Percentiles rank a stretch among this genome's conserved stretches.
Conservation (phyloP, 1,284 basidiomycete genomes). For the Rhodotorula sp. region DNA sequence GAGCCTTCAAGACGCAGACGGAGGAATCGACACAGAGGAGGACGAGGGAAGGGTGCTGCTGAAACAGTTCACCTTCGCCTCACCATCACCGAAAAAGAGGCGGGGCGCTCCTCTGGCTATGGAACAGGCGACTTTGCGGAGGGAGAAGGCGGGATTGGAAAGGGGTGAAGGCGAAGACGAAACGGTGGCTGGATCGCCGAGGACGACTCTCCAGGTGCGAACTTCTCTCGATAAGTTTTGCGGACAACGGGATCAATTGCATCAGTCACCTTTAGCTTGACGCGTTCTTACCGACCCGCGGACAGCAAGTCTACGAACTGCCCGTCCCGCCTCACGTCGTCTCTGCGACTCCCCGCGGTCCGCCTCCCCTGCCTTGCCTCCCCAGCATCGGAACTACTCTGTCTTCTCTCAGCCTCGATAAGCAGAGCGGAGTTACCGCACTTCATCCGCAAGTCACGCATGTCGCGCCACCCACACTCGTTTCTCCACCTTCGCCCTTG, state of each 20-base stretch:
- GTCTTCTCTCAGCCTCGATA: neutral
- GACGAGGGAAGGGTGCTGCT: neutral
- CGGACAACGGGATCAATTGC: too few species aligned
- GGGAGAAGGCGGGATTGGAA: neutral
- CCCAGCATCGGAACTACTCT: neutral
- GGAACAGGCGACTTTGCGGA: too few species aligned
- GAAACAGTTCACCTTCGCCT: neutral
- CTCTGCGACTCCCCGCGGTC: neutral
- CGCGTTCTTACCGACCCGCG: too few species aligned
- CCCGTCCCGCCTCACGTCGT: neutral
- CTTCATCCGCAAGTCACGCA: neutral
- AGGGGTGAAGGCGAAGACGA: neutral
- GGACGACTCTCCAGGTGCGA: too few species aligned
- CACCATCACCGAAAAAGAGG: neutral
- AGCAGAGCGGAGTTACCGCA: neutral
- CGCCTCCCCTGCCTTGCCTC: neutral
- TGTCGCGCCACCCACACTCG: neutral
- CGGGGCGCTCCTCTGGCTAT: neutral
- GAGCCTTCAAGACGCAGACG: too few species aligned
- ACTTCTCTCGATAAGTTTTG: too few species aligned
- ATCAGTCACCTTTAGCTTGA: too few species aligned
- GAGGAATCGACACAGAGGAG: neutral
- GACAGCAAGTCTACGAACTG: neutral
- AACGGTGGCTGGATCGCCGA: too few species aligned
- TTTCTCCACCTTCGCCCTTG: too few species aligned